Evolutionary conservation across 129 eudicot species (phyloP).

Genomic region (Gnaphalium uliginosum): DNA sequence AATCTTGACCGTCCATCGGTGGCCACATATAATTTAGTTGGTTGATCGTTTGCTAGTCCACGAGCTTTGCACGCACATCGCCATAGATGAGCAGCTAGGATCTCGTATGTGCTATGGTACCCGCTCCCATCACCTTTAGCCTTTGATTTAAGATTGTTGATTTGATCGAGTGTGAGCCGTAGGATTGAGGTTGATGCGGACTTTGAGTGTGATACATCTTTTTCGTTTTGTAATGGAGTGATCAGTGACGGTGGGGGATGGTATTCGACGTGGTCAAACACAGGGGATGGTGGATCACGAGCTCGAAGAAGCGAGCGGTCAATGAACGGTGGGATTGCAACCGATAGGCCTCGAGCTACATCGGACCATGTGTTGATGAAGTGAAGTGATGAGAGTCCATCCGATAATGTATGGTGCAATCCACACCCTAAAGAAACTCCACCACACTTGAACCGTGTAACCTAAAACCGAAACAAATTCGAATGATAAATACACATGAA

Average conservation of each 20-base stretch:
- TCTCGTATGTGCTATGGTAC: constrained; percentile 46
- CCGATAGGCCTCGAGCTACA: constrained; percentile 41
- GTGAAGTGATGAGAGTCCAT: constrained; percentile 51
- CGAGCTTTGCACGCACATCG: constrained; percentile 59
- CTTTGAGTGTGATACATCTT: constrained; percentile 13
- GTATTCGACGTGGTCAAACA: constrained; percentile 48
- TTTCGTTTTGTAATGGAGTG: background rate
- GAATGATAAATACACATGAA: background rate
- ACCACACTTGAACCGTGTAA: constrained; percentile 62
- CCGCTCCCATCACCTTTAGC: constrained; percentile 34
- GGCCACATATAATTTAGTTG: constrained; percentile 49
- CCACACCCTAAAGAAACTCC: constrained; percentile 51
- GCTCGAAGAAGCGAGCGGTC: constrained; percentile 64
- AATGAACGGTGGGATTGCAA: constrained; percentile 55
- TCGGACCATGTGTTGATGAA: constrained; percentile 64
- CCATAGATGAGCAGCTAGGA: constrained; percentile 65
- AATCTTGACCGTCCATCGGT: constrained; percentile 54
- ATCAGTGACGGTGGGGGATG: constrained; percentile 48
- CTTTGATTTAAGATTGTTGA: constrained; percentile 44
- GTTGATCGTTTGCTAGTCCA: constrained; percentile 42
- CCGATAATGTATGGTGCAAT: constrained; percentile 45
- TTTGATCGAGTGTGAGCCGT: constrained; percentile 44
- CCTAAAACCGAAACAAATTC: constrained; percentile 28
- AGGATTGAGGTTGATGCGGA: constrained; percentile 36
- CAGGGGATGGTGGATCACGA: constrained; percentile 50